These are phyloP conservation scores for Scutellaria barbata DNA, from an alignment of 257 asterid species.

Conservation along the genomic window DNA sequence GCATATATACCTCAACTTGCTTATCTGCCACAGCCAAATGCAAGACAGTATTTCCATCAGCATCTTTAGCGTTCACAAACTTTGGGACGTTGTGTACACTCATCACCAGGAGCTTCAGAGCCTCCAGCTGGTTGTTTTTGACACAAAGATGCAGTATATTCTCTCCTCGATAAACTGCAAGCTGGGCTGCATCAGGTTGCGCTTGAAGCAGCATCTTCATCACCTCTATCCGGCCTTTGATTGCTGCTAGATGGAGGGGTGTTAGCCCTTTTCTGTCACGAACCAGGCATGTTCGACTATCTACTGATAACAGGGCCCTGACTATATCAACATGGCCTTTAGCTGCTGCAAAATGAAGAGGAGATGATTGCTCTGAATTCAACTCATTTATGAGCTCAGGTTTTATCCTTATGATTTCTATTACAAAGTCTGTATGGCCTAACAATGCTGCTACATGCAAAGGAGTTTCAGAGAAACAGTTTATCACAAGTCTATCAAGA, in stretches of 20 bases:
- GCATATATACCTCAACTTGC: conserved; percentile 39
- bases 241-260: conserved; percentile 53
- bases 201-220: conserved; percentile 29
- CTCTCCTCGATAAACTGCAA: conserved; percentile 28
- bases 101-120: conserved; percentile 35
- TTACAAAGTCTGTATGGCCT: conserved; percentile 39
- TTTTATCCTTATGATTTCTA: conserved; percentile 23
- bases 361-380: conserved; percentile 35
- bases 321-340: conserved; percentile 39
- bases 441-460: conserved; percentile 43
- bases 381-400: conserved; percentile 36
- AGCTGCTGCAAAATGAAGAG: conserved; percentile 48
- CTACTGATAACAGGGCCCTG: conserved; percentile 13
- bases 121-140: conserved; percentile 31
- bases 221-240: conserved; percentile 41
- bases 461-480: conserved; percentile 37
- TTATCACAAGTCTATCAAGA: conserved; percentile 38
- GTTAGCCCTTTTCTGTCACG: conserved; percentile 41
- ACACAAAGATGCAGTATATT: conserved; percentile 47
- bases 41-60: conserved; percentile 40
- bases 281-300: conserved; percentile 35
- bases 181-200: conserved; percentile 33
- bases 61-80: conserved; percentile 37
- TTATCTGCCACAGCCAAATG: conserved; percentile 47
- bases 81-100: neutral